Percentiles rank a stretch among this genome's conserved stretches.
Conservation (phyloP, 768 basidiomycete genomes). For the Scleroderma citrinum region DNA sequence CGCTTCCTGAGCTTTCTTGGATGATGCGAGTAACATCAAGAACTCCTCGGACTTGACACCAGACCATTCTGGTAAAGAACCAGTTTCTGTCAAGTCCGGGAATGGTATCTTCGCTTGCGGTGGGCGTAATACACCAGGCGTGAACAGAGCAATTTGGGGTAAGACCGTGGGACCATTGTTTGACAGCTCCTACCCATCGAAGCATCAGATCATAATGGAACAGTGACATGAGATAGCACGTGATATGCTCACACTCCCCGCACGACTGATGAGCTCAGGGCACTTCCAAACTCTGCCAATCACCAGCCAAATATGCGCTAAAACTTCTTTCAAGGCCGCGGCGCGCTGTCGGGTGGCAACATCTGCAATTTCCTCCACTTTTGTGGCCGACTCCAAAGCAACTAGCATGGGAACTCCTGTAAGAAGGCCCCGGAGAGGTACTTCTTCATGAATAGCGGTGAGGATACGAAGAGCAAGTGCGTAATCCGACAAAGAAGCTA, state of each 20-base stretch:
- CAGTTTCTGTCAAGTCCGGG: conserved; percentile 22
- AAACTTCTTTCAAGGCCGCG: conserved; percentile 53
- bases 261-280: conserved; percentile 43
- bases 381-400: conserved; percentile 56
- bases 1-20: conserved; percentile 51
- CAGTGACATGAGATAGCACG: not conserved
- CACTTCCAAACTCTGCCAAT: conserved; percentile 72
- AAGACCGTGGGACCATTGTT: conserved; percentile 33
- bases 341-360: conserved; percentile 37
- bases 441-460: conserved; percentile 55
- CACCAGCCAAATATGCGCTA: conserved; percentile 58
- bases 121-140: conserved; percentile 37
- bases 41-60: conserved; percentile 50
- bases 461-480: conserved; percentile 65
- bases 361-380: conserved; percentile 37
- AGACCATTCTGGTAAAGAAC: conserved; percentile 20
- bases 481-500: conserved; percentile 71
- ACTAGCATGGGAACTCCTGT: conserved; percentile 83
- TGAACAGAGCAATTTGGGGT: conserved; percentile 29
- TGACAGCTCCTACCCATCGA: conserved; percentile 38
- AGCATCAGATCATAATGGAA: conserved; percentile 3
- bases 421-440: conserved; percentile 72
- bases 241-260: conserved; percentile 45
- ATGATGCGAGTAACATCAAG: conserved; percentile 49
- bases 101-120: conserved; percentile 43